phyloP scores from a whole-genome alignment of 106 monocot species.

The Gastrodia elata region DNA sequence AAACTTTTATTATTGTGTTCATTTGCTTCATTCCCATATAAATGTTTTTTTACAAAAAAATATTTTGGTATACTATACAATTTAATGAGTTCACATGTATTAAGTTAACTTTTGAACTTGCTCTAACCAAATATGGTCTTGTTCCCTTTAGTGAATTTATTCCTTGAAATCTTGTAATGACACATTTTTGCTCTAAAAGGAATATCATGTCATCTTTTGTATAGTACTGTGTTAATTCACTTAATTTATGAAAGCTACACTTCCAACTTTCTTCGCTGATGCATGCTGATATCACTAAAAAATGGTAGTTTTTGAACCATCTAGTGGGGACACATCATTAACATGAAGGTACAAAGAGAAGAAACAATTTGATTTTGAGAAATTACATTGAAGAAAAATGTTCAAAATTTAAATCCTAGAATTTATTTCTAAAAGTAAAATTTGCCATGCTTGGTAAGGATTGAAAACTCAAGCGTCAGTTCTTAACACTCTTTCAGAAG shows the following conservation, averaged over 20 bases:
- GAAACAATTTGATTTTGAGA: too few relatives aligned
- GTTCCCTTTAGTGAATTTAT: not conserved
- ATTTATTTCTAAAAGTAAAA: too few relatives aligned
- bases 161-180: not conserved
- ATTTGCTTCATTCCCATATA: not conserved
- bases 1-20: not conserved
- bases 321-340: too few relatives aligned
- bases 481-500: too few relatives aligned
- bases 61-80: not conserved
- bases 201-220: not conserved
- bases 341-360: too few relatives aligned
- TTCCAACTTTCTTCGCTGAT: not conserved
- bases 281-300: too few relatives aligned
- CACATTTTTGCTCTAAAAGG: not conserved
- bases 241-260: not conserved
- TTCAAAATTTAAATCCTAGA: too few relatives aligned
- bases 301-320: too few relatives aligned
- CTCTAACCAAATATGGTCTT: not conserved
- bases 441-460: too few relatives aligned
- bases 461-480: too few relatives aligned
- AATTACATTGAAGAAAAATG: too few relatives aligned
- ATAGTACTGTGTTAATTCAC: not conserved
- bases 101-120: not conserved
- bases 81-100: not conserved
- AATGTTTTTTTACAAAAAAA: not conserved